Conservation (phyloP, 2,329 filamentous ascomycete species). For the Talaromyces sp. region DNA sequence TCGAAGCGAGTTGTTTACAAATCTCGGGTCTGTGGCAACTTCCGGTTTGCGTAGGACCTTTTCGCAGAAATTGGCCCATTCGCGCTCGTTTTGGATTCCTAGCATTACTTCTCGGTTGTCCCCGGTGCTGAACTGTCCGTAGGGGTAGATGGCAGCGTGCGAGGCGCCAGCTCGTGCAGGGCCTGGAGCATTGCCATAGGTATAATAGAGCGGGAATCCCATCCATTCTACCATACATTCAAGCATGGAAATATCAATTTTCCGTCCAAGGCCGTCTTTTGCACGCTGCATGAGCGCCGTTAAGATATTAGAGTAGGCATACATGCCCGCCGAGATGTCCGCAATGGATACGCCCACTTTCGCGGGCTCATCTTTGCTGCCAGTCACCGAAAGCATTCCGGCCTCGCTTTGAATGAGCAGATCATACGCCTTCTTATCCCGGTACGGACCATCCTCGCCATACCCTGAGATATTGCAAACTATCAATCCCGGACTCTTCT, state of each 20-base stretch:
- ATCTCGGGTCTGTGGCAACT: conserved; percentile 43
- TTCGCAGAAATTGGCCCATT: conserved; percentile 48
- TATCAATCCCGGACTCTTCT: conserved; percentile 43
- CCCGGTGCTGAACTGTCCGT: conserved; percentile 50
- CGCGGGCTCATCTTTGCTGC: conserved; percentile 37
- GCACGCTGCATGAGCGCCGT: conserved; percentile 46
- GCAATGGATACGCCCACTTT: conserved; percentile 54
- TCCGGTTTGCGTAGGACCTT: conserved; percentile 41
- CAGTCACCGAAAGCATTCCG: conserved; percentile 49
- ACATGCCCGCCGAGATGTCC: conserved; percentile 51
- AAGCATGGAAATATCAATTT: conserved; percentile 54
- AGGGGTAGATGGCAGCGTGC: conserved; percentile 54
- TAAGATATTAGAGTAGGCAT: conserved; percentile 49
- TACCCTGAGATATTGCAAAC: conserved; percentile 54
- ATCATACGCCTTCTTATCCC: conserved; percentile 53
- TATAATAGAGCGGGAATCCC: conserved; percentile 53
- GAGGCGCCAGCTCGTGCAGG: conserved; percentile 47
- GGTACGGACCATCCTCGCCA: conserved; percentile 47
- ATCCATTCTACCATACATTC: conserved; percentile 58
- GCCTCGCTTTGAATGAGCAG: conserved; percentile 53
- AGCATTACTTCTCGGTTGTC: conserved; percentile 50
- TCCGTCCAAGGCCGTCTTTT: conserved; percentile 44
- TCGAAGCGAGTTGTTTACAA: conserved; percentile 44
- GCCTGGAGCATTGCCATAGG: conserved; percentile 40
- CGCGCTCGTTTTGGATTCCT: conserved; percentile 54